phyloP scores from a whole-genome alignment of 2,329 filamentous ascomycete genomes.

The Colletotrichum salicis region DNA sequence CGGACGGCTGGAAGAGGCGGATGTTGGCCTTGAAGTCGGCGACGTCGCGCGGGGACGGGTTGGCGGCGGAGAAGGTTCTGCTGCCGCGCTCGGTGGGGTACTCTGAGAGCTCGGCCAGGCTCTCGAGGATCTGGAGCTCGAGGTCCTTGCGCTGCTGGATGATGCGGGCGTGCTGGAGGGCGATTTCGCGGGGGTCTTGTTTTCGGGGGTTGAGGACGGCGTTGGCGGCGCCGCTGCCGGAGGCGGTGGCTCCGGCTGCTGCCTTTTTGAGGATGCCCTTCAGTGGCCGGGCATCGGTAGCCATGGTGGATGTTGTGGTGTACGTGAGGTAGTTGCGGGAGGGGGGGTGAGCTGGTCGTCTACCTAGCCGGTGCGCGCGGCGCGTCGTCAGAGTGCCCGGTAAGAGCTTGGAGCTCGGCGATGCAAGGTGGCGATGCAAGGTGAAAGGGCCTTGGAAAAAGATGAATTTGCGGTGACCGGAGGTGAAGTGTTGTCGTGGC shows the following conservation, averaged over 20 bases:
- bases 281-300: conserved; percentile 48
- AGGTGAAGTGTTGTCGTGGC: not conserved
- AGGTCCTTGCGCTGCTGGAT: conserved; percentile 85
- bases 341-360: not conserved
- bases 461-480: not conserved
- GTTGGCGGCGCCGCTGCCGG: conserved; percentile 41
- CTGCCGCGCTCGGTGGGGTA: conserved; percentile 54
- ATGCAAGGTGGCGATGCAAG: not conserved
- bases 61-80: conserved; percentile 53
- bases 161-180: conserved; percentile 82
- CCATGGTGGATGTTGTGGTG: conserved; percentile 51
- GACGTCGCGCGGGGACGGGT: conserved; percentile 68
- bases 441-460: not conserved
- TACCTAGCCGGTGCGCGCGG: not conserved
- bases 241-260: conserved; percentile 53
- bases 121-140: conserved; percentile 77
- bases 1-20: conserved; percentile 81
- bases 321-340: not conserved
- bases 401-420: not conserved
- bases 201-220: conserved; percentile 43
- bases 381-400: not conserved
- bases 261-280: conserved; percentile 72
- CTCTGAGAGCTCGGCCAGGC: conserved; percentile 77
- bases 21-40: conserved; percentile 74
- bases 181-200: conserved; percentile 68